Evolutionary conservation across 2,329 filamentous ascomycete species (phyloP), one percentile per base, ranked within the genome.

Genomic region (Pseudogymnoascus verrucosus): DNA sequence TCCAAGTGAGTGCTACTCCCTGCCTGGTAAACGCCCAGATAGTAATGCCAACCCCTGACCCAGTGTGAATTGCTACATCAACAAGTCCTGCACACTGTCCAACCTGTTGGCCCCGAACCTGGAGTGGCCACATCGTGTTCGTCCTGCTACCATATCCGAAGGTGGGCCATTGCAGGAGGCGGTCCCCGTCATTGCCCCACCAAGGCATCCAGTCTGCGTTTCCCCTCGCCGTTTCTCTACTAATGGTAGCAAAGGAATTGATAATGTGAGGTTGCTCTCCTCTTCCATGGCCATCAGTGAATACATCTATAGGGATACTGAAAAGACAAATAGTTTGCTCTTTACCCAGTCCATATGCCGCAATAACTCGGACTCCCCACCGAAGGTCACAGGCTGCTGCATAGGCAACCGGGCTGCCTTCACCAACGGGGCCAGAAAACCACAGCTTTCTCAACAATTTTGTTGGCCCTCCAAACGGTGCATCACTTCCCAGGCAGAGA

Each of bases 401-500:
- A 70, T 88, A 89, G 1, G 82, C 69, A 5, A 79, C 76, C 1
- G 85, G 84, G 62, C 76, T 66, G 54, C 74, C 63, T 65, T 70
- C 8, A 61, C 62, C 62, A 71, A 71, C n/a, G 63, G 73, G 67
- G 12, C 69, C 69, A 62, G 67, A 61, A 31, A 88, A 84, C 67
- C 82, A 77, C 10, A 88, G 78, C 64, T 87, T 87, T 23, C 83
- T 78, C 5, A 84, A 76, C 12, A 89, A 74, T 66, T 82, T 85
- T 0, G 77, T 84, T 62, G 78, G 81, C 47, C 84, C 83, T 19
- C 71, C 71, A 31, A 84, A 75, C 1, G 84, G 83, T 0, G 83
- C 81, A 74, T 89, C 84, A 54, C 79, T 84, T 3, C 87, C 86
- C 14, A 90, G 74, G 65, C 81, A 86, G 5, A 89, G 77, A 7